A percentile compares a stretch with the other conserved stretches of the same genome.
Conservation (phyloP, 2,329 filamentous ascomycete genomes). For the Epichloe brachyelytri region DNA sequence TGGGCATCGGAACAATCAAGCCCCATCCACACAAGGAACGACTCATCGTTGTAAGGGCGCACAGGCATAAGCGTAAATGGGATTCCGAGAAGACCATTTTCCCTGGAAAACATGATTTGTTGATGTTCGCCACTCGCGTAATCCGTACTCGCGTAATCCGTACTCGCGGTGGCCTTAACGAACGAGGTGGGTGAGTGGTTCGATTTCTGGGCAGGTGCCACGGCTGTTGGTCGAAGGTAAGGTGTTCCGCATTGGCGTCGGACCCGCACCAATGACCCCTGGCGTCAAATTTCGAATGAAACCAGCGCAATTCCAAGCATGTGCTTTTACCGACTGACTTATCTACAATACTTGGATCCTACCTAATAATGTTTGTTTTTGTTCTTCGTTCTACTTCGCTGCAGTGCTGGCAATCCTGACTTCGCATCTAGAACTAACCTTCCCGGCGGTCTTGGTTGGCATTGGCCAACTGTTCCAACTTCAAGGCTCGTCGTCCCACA, state of each 20-base stretch:
- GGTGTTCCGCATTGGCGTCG: not conserved
- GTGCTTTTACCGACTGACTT: not conserved
- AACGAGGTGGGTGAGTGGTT: not conserved
- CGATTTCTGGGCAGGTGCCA: not conserved
- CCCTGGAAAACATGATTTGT: no score
- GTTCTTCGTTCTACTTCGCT: not conserved
- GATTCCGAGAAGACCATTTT: no score
- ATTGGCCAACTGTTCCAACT: not conserved
- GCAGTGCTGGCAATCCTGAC: no score
- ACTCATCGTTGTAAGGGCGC: no score
- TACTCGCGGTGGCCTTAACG: not conserved
- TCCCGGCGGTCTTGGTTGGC: no score
- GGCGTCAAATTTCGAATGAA: not conserved
- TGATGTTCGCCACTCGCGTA: no score
- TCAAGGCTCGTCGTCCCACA: not conserved
- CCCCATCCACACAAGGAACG: no score
- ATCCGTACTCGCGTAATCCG: no score
- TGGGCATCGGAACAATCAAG: no score
- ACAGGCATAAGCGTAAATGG: no score
- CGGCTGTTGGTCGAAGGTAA: not conserved
- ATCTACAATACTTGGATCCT: not conserved
- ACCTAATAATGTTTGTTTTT: not conserved
- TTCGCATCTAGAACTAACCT: no score
- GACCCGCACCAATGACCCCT: not conserved
- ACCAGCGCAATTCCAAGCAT: not conserved